Evolutionary conservation across 2,329 filamentous ascomycete species (phyloP), one percentile per base, ranked within the genome.

Genomic region (Passalora sequoiae): DNA sequence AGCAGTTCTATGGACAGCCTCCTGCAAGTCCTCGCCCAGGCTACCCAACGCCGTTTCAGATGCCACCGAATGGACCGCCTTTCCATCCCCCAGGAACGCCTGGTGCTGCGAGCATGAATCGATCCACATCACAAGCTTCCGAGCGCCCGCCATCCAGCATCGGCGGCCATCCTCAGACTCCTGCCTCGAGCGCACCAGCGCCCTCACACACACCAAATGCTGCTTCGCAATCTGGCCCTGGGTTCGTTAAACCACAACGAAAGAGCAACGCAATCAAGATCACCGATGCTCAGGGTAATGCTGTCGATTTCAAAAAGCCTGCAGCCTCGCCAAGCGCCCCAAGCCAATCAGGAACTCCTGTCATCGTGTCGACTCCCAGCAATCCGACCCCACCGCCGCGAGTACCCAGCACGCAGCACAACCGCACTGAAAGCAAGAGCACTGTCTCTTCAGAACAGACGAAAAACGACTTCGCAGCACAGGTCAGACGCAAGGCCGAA

Each of bases 241-340:
- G 79, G 53, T 81, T 83, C 49, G 75, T 83, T 48, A 78, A 79
- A 47, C 81, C 83, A 7, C 60, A 66, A 12, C 62, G 78, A 74
- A 86, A 84, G 73, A 88, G 79, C 66, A 81, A 81, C 36, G 81
- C 84, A 1, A 84, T 96, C 53, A 74, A 81, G 37, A 95, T 96
- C 72, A 94, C 88, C 73, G 86, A 88, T 59, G 77, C 83, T 21
- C 77, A 83, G 43, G 89, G 88, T 50, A 87, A 92, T 61, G 78
- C 81, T 21, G 72, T 96, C 56, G 73, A 77, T 74, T 70, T 86
- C 71, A 62, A 78, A 31, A 77, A 78, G 3, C 68, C 74, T 2
- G 78, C 79, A 2, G 76, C 80, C 4, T 73, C 74, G 3, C 72
- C 77, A 0, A 71, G 60, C 68, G 74, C 76, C 12, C 72, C 75